Evolutionary conservation across 83 land plant genomes (phyloP), one percentile per base, ranked within the genome.

Genomic region (Diphasiastrum complanatum): DNA sequence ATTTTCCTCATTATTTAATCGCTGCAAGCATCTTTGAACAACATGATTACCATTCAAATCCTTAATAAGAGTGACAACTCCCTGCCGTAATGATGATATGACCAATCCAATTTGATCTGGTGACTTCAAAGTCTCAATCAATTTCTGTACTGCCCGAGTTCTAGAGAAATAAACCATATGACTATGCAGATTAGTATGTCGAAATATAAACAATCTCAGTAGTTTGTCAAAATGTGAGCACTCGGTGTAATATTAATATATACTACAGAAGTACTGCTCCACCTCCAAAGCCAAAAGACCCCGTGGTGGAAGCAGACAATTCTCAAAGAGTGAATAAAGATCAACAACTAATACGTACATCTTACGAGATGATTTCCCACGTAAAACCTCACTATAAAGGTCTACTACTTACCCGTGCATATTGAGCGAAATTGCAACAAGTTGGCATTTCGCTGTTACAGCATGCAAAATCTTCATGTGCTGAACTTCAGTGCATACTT

Each of bases 111-210:
- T 26, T 25, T 61, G 65, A 25, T 61, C 62, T 18, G 27, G 58
- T 2, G 55, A 25, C 27, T 22, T 61, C 30, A 61, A 61, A 2
- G 59, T 61, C 62, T 61, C 65, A 45, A 61, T 61, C 2, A 61
- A 33, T 57, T 61, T 61, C 46, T 61, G 65, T 8, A 61, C 65
- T n/a, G 65, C 65, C 27, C 65, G 55, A 2, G 65, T 61, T n/a
- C 65, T 61, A 33, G n/a, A n/a, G n/a, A n/a, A n/a, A n/a, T n/a
- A n/a, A n/a, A n/a, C n/a, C n/a, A n/a, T n/a, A n/a, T n/a, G n/a
- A n/a, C n/a, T n/a, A n/a, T n/a, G n/a, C n/a, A n/a, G n/a, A n/a
- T n/a, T n/a, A n/a, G n/a, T n/a, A n/a, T n/a, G n/a, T n/a, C n/a
- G n/a, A n/a, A n/a, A n/a, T n/a, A n/a, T n/a, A n/a, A n/a, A n/a